A percentile compares a stretch with the other conserved stretches of the same genome.
Evolutionary conservation across 2,329 filamentous ascomycete genomes (phyloP).

Genomic region (Diaporthe sp.): DNA sequence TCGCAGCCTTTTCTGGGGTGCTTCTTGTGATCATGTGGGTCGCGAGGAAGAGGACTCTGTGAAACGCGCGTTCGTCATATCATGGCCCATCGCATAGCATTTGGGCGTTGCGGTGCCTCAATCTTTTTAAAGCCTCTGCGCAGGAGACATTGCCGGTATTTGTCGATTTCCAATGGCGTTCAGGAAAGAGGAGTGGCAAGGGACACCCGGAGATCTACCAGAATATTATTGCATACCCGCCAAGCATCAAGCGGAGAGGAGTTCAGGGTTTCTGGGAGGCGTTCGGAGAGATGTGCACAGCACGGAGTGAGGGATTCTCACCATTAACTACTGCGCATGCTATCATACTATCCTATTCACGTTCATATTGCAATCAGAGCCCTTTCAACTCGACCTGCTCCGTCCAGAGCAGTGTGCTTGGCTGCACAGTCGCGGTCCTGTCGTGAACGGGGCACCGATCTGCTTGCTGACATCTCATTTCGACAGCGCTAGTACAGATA

Average conservation of each 20-base stretch:
- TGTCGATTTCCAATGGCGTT: not conserved
- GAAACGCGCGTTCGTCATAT: not conserved
- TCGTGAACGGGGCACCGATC: no score
- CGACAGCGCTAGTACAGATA: not conserved
- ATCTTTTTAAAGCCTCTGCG: not conserved
- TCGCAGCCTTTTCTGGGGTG: constrained; percentile 32
- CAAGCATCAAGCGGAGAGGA: constrained; percentile 17
- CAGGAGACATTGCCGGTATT: not conserved
- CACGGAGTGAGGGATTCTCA: not conserved
- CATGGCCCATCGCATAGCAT: not conserved
- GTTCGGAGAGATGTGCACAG: constrained; percentile 6
- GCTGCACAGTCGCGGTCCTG: not conserved
- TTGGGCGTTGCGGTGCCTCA: not conserved
- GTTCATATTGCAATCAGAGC: not conserved
- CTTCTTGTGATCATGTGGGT: constrained; percentile 35
- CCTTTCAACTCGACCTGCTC: not conserved
- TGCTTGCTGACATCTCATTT: not conserved
- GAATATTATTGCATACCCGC: constrained; percentile 26
- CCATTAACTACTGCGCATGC: not conserved
- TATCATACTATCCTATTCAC: not conserved
- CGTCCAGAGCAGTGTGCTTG: no score
- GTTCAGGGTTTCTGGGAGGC: constrained; percentile 15
- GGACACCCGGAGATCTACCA: not conserved
- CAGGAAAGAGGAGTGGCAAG: not conserved
- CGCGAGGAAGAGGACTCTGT: constrained; percentile 24